These are phyloP conservation scores for Exophiala calicioides DNA, from an alignment of 2,329 filamentous ascomycete species.

Conservation along the genomic window DNA sequence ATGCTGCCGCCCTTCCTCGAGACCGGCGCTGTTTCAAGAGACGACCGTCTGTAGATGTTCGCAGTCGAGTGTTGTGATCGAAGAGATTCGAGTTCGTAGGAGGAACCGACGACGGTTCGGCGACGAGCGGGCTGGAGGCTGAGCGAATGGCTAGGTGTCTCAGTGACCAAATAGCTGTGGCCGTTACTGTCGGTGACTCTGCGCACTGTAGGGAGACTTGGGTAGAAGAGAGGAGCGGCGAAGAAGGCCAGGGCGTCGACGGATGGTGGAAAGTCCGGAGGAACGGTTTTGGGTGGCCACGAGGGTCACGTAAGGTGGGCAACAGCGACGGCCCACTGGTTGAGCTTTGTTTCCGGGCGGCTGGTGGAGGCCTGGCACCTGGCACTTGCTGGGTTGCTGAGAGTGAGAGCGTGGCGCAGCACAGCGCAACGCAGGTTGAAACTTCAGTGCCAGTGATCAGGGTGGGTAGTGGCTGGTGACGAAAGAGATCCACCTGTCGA, in stretches of 20 bases:
- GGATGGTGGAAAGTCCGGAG: slow-evolving; percentile 12
- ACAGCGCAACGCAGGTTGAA: no score
- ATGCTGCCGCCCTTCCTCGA: slow-evolving; percentile 52
- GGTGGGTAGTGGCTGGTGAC: slow-evolving; percentile 12
- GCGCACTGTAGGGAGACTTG: slow-evolving; percentile 24
- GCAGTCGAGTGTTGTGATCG: slow-evolving; percentile 13
- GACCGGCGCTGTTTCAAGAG: slow-evolving; percentile 22
- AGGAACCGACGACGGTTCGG: slow-evolving; percentile 24
- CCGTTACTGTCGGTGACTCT: slow-evolving; percentile 29
- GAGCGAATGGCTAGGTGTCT: slow-evolving; percentile 28
- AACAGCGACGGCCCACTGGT: slow-evolving; percentile 2
- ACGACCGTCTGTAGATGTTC: slow-evolving; percentile 26
- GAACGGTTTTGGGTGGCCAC: slow-evolving; percentile 15
- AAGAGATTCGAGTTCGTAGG: slow-evolving; percentile 22
- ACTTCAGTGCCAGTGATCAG: no score
- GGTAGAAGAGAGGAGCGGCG: slow-evolving; percentile 28
- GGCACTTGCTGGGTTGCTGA: neutral
- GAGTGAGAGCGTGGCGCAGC: slow-evolving; percentile 20
- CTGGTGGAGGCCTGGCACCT: slow-evolving; percentile 11
- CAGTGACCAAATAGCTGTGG: slow-evolving; percentile 28
- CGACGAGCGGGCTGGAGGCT: slow-evolving; percentile 22
- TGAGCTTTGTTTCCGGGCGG: slow-evolving; percentile 9
- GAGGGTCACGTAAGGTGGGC: slow-evolving; percentile 19
- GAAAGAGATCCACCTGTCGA: slow-evolving; percentile 10
- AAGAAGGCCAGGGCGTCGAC: slow-evolving; percentile 29